These are phyloP conservation scores for Eucalyptus sp. DNA, from an alignment of 345 rosid genomes.

Conservation along the genomic window DNA sequence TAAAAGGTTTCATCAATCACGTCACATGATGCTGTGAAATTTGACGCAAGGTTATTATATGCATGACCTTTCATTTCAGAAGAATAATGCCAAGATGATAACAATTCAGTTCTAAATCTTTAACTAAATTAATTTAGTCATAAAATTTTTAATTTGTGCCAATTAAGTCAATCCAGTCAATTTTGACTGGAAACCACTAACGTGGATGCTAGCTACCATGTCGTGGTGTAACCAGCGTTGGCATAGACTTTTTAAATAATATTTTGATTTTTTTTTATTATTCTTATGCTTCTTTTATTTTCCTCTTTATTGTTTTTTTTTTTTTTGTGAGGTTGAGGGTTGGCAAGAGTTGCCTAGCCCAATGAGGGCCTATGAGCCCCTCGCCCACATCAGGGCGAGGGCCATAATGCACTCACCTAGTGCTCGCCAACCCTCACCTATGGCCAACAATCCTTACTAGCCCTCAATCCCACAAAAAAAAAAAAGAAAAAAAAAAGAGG, in stretches of 20 bases:
- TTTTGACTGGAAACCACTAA: no score
- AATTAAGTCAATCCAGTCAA: no score
- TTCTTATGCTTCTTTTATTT: background rate
- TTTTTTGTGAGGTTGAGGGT: background rate
- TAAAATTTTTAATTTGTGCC: no score
- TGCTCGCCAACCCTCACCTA: no score
- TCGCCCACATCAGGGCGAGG: background rate
- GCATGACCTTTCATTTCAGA: background rate
- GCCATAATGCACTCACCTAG: no score
- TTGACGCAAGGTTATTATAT: background rate
- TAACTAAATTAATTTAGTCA: background rate
- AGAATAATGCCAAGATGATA: background rate
- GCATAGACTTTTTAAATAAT: no score
- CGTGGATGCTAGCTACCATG: no score
- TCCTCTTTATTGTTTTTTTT: no score
- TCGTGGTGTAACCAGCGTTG: accelerated
- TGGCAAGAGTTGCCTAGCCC: background rate
- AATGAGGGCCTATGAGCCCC: background rate
- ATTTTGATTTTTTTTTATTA: no score
- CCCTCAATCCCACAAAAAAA: background rate
- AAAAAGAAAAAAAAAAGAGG: no score
- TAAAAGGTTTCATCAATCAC: background rate
- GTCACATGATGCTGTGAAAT: background rate
- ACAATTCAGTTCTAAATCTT: no score
- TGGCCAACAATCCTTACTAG: background rate